A percentile compares a stretch with the other conserved stretches of the same genome.
phyloP scores from a whole-genome alignment of 148 eudicot genomes.

The Heliosperma pusillum region DNA sequence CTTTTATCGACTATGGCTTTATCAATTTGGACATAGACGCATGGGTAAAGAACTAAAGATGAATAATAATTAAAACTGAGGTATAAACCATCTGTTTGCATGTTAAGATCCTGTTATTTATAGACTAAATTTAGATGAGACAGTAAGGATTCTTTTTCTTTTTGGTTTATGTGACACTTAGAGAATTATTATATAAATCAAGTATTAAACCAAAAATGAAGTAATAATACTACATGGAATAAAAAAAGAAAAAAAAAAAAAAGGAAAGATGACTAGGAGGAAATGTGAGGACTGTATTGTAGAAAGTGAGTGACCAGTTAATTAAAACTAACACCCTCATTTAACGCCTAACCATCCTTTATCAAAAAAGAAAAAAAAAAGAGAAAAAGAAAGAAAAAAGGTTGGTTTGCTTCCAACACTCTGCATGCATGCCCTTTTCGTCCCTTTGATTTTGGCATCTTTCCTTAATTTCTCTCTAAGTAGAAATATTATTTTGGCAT shows the following conservation, averaged over 20 bases:
- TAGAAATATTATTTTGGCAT: not conserved
- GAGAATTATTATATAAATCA: not conserved
- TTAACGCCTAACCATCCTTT: conserved; percentile 42
- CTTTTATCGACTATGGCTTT: no score
- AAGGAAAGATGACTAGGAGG: not conserved
- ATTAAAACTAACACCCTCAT: conserved; percentile 27
- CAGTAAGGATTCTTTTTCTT: not conserved
- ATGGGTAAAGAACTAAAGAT: no score
- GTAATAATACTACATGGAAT: not conserved
- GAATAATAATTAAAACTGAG: no score
- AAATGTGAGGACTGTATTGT: conserved; percentile 16
- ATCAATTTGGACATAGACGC: no score
- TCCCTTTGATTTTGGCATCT: not conserved
- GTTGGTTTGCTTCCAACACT: conserved; percentile 4
- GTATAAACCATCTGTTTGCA: no score
- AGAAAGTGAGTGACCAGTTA: conserved; percentile 17
- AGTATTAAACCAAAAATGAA: not conserved
- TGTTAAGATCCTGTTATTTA: not conserved
- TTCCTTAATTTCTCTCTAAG: not conserved
- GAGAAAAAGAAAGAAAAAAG: not conserved
- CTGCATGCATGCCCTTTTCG: not conserved
- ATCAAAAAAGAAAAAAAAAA: not conserved
- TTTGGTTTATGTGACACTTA: conserved; percentile 2
- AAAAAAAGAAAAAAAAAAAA: not conserved
- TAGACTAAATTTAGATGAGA: not conserved